Percentiles rank a stretch among this genome's conserved stretches.
phyloP scores from a whole-genome alignment of 1,139 yeast species.

The Suhomyces terraborum region DNA sequence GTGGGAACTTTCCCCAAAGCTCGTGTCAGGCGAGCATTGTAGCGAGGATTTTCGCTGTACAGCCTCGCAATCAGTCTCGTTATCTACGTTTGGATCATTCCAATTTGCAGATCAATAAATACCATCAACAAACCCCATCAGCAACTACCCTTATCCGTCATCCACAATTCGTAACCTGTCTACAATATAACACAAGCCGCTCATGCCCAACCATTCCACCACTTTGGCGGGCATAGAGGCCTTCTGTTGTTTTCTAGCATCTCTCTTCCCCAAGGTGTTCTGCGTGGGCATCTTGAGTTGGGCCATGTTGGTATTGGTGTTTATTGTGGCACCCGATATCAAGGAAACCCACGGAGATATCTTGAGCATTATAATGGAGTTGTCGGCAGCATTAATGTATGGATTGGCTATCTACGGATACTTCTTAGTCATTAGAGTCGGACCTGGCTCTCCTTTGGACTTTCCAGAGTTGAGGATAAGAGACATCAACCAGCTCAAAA shows the following conservation, averaged over 20 bases:
- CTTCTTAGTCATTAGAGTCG: constrained; percentile 52
- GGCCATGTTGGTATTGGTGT: constrained; percentile 34
- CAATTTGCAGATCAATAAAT: no score
- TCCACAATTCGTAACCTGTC: no score
- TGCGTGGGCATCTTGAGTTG: constrained; percentile 56
- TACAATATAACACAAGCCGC: no score
- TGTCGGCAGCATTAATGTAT: constrained; percentile 25
- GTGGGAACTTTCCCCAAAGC: no score
- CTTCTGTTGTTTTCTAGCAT: constrained; percentile 51
- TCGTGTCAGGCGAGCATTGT: no score
- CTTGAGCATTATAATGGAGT: constrained; percentile 18
- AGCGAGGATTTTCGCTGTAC: no score
- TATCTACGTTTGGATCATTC: no score
- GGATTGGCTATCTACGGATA: constrained; percentile 46
- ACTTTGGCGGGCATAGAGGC: constrained; percentile 16
- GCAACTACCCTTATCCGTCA: neutral
- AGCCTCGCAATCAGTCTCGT: no score
- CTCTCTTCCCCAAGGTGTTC: constrained; percentile 60
- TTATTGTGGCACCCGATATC: constrained; percentile 19
- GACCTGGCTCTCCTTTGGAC: constrained; percentile 68
- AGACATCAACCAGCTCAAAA: constrained; percentile 14
- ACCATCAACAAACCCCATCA: no score
- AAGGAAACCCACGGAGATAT: constrained; percentile 7
- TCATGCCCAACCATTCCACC: constrained; percentile 1
- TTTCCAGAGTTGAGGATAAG: constrained; percentile 38